Conservation (phyloP, 1,284 basidiomycete species). For the Irpex sp. region DNA sequence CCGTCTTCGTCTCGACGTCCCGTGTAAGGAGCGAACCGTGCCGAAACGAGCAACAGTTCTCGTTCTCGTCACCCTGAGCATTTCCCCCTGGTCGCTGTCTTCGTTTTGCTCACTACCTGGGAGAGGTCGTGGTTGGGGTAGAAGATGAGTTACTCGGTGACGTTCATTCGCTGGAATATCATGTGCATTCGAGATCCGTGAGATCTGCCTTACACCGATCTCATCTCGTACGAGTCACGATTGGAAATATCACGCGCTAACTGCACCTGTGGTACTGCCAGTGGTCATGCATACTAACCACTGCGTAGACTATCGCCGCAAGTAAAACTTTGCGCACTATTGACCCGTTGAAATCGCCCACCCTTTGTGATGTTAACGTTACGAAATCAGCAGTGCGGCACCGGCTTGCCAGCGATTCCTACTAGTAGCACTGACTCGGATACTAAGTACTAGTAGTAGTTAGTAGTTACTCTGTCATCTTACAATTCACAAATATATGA, state of each 20-base stretch:
- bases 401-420: too few species aligned
- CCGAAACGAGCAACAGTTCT: not conserved
- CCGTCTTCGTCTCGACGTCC: conserved; percentile 26
- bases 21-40: conserved; percentile 21
- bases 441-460: too few species aligned
- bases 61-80: not conserved
- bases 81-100: not conserved
- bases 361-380: too few species aligned
- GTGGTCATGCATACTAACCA: too few species aligned
- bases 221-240: not conserved
- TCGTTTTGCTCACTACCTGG: not conserved
- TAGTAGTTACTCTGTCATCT: not conserved
- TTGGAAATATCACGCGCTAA: not conserved
- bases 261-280: too few species aligned
- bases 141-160: not conserved
- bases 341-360: too few species aligned
- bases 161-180: not conserved
- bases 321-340: too few species aligned
- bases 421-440: too few species aligned
- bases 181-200: not conserved
- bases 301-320: too few species aligned
- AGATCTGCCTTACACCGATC: not conserved
- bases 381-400: too few species aligned
- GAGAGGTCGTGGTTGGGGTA: not conserved
- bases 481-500: not conserved